Percentiles rank a stretch among this genome's conserved stretches.
These are phyloP conservation scores for Amanita rubescens DNA, from an alignment of 768 basidiomycete genomes.

Conservation along the genomic window DNA sequence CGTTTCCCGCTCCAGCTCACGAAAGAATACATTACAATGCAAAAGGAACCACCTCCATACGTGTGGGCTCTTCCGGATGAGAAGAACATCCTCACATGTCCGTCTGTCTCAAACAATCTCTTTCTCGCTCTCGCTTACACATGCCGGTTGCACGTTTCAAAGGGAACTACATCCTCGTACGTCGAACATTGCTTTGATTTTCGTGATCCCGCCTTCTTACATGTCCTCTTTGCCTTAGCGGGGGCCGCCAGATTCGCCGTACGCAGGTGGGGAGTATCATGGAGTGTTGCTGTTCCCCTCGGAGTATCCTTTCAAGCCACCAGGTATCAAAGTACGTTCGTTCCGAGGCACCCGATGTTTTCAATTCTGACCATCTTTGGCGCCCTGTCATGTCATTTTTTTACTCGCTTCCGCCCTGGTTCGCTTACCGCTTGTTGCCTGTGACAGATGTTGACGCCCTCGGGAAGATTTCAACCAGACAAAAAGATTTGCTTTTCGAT, in stretches of 20 bases:
- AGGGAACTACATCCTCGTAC: conserved; percentile 96
- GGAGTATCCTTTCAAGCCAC: conserved; percentile 96
- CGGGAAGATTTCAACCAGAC: conserved; percentile 85
- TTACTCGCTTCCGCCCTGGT: not conserved
- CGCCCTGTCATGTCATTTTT: not conserved
- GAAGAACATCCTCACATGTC: conserved; percentile 95
- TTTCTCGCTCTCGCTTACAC: not conserved
- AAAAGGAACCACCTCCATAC: conserved; percentile 90
- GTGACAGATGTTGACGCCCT: conserved; percentile 80
- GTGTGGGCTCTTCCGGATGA: conserved; percentile 95
- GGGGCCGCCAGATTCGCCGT: conserved; percentile 92
- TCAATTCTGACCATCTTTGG: not conserved
- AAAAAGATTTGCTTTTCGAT: conserved; percentile 98
- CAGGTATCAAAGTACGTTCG: conserved; percentile 80
- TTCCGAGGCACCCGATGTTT: not conserved
- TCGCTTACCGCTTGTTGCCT: conserved; percentile 1
- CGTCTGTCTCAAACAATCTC: conserved; percentile 24
- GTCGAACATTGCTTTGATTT: conserved; percentile 11
- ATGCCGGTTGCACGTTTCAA: conserved; percentile 5
- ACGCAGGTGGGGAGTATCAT: conserved; percentile 88
- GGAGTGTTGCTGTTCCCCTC: conserved; percentile 87
- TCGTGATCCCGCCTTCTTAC: conserved; percentile 9
- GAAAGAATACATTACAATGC: conserved; percentile 91
- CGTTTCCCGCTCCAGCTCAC: conserved; percentile 40
- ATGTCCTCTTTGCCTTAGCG: conserved; percentile 40